Evolutionary conservation across 163 green algal species (phyloP), one percentile per base, ranked within the genome.

Genomic region (Chlorella variabilis): DNA sequence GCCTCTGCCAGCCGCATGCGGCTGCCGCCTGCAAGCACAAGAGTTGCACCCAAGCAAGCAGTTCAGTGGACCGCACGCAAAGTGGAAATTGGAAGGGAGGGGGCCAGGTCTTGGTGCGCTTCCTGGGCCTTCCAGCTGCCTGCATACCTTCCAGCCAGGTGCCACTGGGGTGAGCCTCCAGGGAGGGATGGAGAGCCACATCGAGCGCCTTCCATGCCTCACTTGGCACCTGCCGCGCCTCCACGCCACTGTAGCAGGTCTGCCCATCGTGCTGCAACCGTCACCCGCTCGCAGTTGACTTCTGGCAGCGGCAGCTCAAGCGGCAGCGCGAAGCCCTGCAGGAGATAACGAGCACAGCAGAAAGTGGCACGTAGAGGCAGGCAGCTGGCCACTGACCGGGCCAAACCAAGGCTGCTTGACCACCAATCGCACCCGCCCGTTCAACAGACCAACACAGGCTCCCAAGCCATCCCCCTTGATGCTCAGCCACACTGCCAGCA

Each of bases 251-350:
- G 81, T 93, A 94, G 71, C 81, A 92, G 6, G 85, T 84, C 65
- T 91, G 84, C 77, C 96, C 92, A 48, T 93, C 86, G 48, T 89
- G 93, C 17, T 85, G 76, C 49, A 97, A 82, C 15, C 84, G n/a
- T 45, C 33, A 94, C 85, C 13, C 90, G 80, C n/a, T 91, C 81
- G 34, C 87, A 67, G 74, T 93, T 84, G 1, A 98, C 80, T 4
- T 80, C 29, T 0, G 95, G 95, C 78, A 98, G 82, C 4, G 82
- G 84, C 78, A 97, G 84, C 36, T 86, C 78, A 48, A 89, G 68
- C 2, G 81, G 61, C 1, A 75, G 51, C 0, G 48, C 17, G 48
- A 85, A 71, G 38, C 75, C 88, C 87, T 90, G 86, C 29, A 77
- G n/a, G n/a, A n/a, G n/a, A n/a, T n/a, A n/a, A n/a, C n/a, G n/a